Evolutionary conservation across 2,329 filamentous ascomycete species (phyloP), one percentile per base, ranked within the genome.

Genomic region (Colletotrichum chrysophilum): DNA sequence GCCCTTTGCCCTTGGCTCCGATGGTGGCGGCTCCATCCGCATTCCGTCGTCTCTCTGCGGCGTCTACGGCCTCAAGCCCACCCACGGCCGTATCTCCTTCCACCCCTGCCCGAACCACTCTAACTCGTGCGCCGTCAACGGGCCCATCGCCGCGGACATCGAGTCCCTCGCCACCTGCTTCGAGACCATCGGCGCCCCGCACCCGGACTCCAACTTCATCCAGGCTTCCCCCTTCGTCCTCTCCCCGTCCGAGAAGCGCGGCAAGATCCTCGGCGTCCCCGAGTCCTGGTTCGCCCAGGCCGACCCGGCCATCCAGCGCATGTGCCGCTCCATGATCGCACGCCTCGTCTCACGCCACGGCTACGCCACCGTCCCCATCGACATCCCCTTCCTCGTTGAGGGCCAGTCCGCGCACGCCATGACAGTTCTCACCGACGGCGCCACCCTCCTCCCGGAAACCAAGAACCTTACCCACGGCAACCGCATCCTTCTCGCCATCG

Each of bases 11-110:
- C 87, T 95, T 14, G 94, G 94, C 18, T 92, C 90, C 52, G 94
- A 96, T 80, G 94, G 93, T 18, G 94, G 94, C 36, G 94, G 94
- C 72, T 94, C 91, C 66, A 93, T 96, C 77, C 91, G 94, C 2
- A 92, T 96, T 38, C 95, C 94, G 0, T 87, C 93, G 0, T 90
- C 90, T 9, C 95, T 93, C 81, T 96, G 94, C 80, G 93, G 93
- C 13, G 86, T 95, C 8, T 96, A 92, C 81, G 94, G 94, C 0
- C 87, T 96, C 52, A 96, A 96, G 81, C 88, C 94, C 0, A 92
- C 91, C 0, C 93, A 95, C 80, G 89, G 90, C 30, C 91, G 94
- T 26, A 85, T 96, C 2, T 94, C 93, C 77, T 87, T 85, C 65
- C 86, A 87, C 5, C 94, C 94, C 0, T 89, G 91, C 2, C 84